phyloP scores from a whole-genome alignment of 495 filamentous ascomycete species.

The Neurospora sp. region DNA sequence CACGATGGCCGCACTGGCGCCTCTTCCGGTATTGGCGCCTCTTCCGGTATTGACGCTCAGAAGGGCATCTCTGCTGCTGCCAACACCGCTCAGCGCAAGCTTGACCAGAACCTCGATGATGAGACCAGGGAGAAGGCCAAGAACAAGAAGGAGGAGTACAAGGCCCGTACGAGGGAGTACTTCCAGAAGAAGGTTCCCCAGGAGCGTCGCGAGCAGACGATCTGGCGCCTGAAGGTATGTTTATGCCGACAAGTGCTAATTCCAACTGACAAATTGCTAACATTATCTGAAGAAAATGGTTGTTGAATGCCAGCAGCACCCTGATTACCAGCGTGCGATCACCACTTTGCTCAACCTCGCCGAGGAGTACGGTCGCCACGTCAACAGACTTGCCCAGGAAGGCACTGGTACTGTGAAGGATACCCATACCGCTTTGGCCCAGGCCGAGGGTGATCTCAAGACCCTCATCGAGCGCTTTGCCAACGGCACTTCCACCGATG shows the following conservation, averaged over 20 bases:
- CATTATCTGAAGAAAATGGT: constrained; percentile 64
- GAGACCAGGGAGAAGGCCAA: constrained; percentile 51
- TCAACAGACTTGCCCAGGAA: constrained; percentile 52
- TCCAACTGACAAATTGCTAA: constrained; percentile 4
- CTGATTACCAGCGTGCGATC: constrained; percentile 83
- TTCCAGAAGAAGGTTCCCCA: constrained; percentile 74
- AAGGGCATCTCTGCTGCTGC: constrained; percentile 40
- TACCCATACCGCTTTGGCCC: constrained; percentile 52
- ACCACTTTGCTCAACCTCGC: constrained; percentile 74
- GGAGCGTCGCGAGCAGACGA: constrained; percentile 86
- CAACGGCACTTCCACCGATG: constrained; percentile 81
- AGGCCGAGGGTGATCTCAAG: constrained; percentile 75
- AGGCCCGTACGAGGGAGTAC: constrained; percentile 59
- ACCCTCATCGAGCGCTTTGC: constrained; percentile 89
- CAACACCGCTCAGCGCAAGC: constrained; percentile 38
- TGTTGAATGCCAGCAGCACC: constrained; percentile 86
- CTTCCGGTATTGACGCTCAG: constrained; percentile 44
- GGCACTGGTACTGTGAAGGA: constrained; percentile 58
- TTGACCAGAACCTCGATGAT: constrained; percentile 45
- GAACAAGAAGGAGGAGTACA: constrained; percentile 32
- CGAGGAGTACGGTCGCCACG: constrained; percentile 75
- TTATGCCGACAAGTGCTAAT: not conserved
- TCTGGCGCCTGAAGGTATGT: constrained; percentile 72
- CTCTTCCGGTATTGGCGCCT: constrained; percentile 42
- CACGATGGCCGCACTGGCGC: constrained; percentile 22